These are phyloP conservation scores for Cucurbita argyrosperma DNA, from an alignment of 306 rosid genomes.

Conservation along the genomic window DNA sequence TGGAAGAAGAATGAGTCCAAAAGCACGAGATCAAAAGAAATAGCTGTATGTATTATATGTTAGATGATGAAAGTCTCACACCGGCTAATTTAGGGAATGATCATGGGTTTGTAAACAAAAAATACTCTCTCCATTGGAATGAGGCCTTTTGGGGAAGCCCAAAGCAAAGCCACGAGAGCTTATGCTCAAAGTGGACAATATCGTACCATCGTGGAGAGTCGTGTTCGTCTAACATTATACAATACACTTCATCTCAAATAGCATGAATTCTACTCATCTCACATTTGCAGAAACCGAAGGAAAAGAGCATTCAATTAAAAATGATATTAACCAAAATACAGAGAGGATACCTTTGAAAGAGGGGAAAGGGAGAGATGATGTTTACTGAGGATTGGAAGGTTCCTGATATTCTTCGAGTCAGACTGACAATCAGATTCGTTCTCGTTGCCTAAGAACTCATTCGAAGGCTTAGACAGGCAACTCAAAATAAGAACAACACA, in stretches of 20 bases:
- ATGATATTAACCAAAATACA: background rate
- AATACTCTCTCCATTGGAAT: no score
- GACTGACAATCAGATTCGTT: background rate
- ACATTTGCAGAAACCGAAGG: background rate
- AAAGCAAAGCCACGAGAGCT: no score
- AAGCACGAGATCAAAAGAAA: background rate
- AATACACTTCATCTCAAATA: background rate
- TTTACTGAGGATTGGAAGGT: constrained; percentile 6
- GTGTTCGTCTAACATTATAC: no score
- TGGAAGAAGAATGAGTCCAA: background rate
- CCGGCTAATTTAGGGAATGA: no score
- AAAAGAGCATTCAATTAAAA: background rate
- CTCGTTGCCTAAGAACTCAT: background rate
- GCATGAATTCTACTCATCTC: background rate
- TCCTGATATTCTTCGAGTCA: constrained; percentile 2
- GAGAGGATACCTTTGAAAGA: constrained; percentile 5
- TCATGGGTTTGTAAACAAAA: no score
- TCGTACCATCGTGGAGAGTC: no score
- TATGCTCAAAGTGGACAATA: no score
- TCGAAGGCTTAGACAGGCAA: background rate
- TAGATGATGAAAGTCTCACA: no score
- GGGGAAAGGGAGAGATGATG: constrained; percentile 1
- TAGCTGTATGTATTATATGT: background rate
- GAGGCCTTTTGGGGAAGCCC: no score
- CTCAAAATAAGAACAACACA: background rate